phyloP scores from a whole-genome alignment of 192 early-diverging fungal genomes.

The Podila verticillata region DNA sequence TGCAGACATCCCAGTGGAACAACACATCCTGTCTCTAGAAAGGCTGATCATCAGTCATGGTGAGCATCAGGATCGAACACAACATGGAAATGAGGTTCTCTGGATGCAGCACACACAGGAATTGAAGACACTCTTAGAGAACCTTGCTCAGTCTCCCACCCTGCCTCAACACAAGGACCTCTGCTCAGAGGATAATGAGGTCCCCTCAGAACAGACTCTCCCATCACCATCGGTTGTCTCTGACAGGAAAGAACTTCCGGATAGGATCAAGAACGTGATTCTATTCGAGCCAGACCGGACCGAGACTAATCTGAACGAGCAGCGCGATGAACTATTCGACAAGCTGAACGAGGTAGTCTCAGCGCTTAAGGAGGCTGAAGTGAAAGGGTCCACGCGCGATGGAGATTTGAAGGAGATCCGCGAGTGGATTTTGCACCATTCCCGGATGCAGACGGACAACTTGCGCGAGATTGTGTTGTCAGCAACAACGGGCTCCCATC shows the following conservation, averaged over 20 bases:
- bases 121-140: neutral
- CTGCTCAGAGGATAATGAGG: neutral
- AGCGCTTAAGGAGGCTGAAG: constrained; percentile 20
- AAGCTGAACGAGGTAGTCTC: constrained; percentile 32
- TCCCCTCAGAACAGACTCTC: neutral
- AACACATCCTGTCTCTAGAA: neutral
- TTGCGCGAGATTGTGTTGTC: constrained; percentile 29
- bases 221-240: neutral
- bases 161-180: neutral
- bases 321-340: constrained; percentile 38
- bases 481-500: neutral
- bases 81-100: neutral
- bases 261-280: constrained; percentile 27
- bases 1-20: neutral
- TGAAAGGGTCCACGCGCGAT: neutral
- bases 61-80: neutral
- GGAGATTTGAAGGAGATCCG: constrained; percentile 24
- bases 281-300: constrained; percentile 23
- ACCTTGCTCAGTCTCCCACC: neutral
- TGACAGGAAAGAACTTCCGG: constrained; percentile 5
- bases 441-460: constrained; percentile 39
- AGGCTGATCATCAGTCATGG: neutral
- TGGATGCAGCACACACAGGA: neutral
- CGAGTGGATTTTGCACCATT: constrained; percentile 40
- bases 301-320: constrained; percentile 29